Base-by-base conservation (phyloP, 1,139 yeast genomes). In the Nakaseomyces bracarensis region DNA sequence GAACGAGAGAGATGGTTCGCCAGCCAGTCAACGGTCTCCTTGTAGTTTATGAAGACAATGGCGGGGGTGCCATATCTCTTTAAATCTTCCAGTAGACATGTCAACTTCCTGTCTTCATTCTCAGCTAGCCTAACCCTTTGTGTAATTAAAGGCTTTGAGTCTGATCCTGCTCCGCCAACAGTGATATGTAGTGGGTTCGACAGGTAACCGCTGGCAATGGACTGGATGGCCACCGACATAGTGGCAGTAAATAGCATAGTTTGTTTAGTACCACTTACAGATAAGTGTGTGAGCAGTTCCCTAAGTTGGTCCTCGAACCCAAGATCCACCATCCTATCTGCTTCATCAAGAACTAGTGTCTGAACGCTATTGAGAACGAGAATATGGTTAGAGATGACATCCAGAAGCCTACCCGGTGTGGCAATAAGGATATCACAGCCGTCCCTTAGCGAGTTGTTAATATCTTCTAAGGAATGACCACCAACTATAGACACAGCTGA, bases 201-300 rank as follows among this genome's bases (percentile, higher is more conserved):
- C 38, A 87, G 66, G 55, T 83, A 85, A 21, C 71, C 71, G 19
- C 68, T 67, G 0, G 94, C 77, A 41, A 91, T 63, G 40, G 68
- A 70, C 53, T 83, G 86, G 36, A 87, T 79, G 0, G 77, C 71
- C 0, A 79, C 74, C 0, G 95, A 83, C 75, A 91, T 79, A 0
- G 98, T 91, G 0, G 97, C 97, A 0, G 96, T 84, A 62, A 85
- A 91, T 96, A 91, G 83, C 73, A 86, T 71, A 0, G 94, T 84
- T 39, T 75, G 75, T 46, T 75, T 50, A 50, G 46, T 48, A 43
- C 47, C 43, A 46, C 52, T 46, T 31, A 56, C 16, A 44, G 53
- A 23, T 41, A 49, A 19, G 14, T 40, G 36, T 7, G 66, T 66
- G 43, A 84, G 63, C 15, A 91, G 75, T 22, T 70, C 67, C 28